These are phyloP conservation scores for Dillenia suffruticosa DNA, from an alignment of 164 flowering plant species.

Conservation along the genomic window DNA sequence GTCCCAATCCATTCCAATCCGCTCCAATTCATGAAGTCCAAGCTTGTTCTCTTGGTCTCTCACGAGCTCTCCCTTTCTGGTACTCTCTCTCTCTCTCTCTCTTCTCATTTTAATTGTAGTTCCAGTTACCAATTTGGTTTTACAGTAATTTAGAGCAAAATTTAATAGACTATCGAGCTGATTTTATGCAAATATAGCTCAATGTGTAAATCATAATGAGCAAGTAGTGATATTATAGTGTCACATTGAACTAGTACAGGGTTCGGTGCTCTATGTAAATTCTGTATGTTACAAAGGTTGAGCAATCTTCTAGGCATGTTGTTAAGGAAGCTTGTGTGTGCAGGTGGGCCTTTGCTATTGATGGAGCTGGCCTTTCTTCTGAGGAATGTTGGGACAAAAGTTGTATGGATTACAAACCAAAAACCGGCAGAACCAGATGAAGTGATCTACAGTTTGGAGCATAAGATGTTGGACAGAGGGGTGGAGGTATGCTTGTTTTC, in stretches of 20 bases:
- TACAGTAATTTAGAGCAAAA: no score
- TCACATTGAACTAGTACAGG: no score
- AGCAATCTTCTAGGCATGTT: no score
- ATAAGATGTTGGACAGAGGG: conserved; percentile 73
- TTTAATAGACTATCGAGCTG: no score
- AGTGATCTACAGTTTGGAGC: conserved; percentile 69
- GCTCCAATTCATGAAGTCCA: conserved; percentile 76
- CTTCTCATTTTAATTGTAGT: not conserved
- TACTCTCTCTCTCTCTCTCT: conserved; percentile 12
- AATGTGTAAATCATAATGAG: no score
- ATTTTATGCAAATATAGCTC: no score
- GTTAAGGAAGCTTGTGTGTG: not conserved
- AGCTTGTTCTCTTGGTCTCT: conserved; percentile 75
- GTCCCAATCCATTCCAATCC: conserved; percentile 26
- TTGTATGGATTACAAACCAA: conserved; percentile 81
- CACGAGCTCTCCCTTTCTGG: conserved; percentile 90
- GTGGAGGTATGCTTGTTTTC: conserved; percentile 52
- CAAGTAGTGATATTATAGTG: no score
- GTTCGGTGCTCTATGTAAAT: no score
- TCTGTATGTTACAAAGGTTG: no score
- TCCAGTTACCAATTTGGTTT: no score
- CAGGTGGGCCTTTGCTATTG: conserved; percentile 89
- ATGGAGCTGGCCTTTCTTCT: conserved; percentile 96
- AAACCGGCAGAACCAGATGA: conserved; percentile 57
- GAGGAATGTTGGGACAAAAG: conserved; percentile 73